Evolutionary conservation across 371 early-diverging fungal species (phyloP).

Genomic region (Lichtheimia ramosa): DNA sequence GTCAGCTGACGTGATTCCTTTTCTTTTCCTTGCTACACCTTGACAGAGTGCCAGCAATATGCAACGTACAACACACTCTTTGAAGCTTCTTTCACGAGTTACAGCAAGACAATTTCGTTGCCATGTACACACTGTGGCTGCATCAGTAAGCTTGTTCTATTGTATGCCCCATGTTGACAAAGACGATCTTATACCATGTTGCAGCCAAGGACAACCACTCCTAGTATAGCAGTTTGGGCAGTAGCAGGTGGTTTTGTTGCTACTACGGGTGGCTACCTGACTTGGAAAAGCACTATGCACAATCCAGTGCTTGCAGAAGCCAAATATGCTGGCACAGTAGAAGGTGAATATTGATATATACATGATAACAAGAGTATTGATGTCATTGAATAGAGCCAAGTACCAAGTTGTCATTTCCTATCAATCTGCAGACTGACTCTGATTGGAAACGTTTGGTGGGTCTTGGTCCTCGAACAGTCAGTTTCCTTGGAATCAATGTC

Average conservation of each 20-base stretch:
- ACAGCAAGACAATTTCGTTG: too few species aligned
- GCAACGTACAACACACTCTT: too few species aligned
- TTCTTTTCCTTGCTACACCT: too few species aligned
- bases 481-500: slow-evolving; percentile 67
- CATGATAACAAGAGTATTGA: not conserved
- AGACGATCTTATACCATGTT: too few species aligned
- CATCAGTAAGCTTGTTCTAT: too few species aligned
- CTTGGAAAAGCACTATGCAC: not conserved
- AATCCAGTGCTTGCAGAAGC: slow-evolving; percentile 21
- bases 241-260: not conserved
- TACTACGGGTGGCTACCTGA: not conserved
- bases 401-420: slow-evolving; percentile 35
- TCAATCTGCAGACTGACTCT: slow-evolving; percentile 28
- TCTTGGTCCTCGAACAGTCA: slow-evolving; percentile 68
- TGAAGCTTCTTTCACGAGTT: too few species aligned
- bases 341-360: slow-evolving; percentile 22
- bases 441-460: slow-evolving; percentile 58
- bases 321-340: slow-evolving; percentile 33
- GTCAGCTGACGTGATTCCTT: too few species aligned
- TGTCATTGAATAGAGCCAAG: slow-evolving; percentile 27
- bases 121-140: too few species aligned
- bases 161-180: too few species aligned
- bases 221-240: not conserved
- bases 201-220: too few species aligned
- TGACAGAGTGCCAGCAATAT: too few species aligned